Evolutionary conservation across 257 asterid species (phyloP).

Genomic region (Coffea canephora): DNA sequence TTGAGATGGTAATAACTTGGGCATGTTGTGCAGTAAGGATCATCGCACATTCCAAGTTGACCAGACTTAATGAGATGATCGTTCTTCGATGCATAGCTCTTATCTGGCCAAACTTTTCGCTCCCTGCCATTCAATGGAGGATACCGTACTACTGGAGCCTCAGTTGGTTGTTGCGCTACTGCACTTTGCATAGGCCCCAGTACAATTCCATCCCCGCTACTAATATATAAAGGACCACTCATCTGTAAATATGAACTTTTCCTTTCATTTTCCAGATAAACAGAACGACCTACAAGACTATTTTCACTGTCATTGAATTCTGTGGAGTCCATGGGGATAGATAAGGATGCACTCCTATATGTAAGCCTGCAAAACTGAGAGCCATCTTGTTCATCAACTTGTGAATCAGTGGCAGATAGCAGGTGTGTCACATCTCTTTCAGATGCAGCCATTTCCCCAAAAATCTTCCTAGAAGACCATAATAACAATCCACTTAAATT

Average conservation of each 20-base stretch:
- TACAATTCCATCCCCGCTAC: conserved; percentile 38
- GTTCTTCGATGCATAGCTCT: conserved; percentile 43
- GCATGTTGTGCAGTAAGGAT: conserved; percentile 94
- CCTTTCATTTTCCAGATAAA: conserved; percentile 56
- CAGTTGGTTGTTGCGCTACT: conserved; percentile 30
- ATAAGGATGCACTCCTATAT: conserved; percentile 65
- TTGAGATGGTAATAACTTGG: conserved; percentile 59
- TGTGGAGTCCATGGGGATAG: conserved; percentile 46
- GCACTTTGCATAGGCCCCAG: conserved; percentile 41
- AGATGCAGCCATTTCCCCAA: conserved; percentile 49
- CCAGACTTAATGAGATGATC: conserved; percentile 88
- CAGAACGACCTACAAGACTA: conserved; percentile 57
- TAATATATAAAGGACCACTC: conserved; percentile 58
- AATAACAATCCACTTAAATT: background rate
- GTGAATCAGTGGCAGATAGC: conserved; percentile 48
- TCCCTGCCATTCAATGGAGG: conserved; percentile 41
- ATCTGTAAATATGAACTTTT: conserved; percentile 43
- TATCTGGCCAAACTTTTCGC: conserved; percentile 41
- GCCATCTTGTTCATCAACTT: conserved; percentile 36
- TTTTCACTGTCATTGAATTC: conserved; percentile 42
- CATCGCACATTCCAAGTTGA: conserved; percentile 87
- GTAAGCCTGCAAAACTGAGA: conserved; percentile 36
- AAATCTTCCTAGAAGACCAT: conserved; percentile 16
- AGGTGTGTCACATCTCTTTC: conserved; percentile 75
- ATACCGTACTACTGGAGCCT: conserved; percentile 41